Conservation (phyloP, 2,329 filamentous ascomycete genomes). For the Lasiodiplodia hormozganensis region DNA sequence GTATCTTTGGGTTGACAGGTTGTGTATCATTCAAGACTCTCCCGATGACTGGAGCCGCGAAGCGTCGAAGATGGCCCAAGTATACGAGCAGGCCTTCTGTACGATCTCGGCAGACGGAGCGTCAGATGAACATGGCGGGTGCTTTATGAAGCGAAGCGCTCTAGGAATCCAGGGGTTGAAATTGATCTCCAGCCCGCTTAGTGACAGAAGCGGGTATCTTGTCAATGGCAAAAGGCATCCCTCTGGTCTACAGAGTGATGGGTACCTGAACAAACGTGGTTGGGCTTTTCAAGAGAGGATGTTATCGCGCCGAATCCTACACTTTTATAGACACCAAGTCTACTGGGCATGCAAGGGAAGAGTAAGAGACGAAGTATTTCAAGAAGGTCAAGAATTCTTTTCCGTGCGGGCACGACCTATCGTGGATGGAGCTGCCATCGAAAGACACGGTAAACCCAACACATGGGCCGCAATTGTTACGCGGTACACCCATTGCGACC, state of each 20-base stretch:
- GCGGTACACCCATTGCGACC: not conserved
- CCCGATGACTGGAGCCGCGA: not conserved
- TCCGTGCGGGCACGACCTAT: too few relatives aligned
- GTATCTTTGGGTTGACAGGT: not conserved
- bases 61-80: not conserved
- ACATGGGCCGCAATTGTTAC: not conserved
- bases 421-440: not conserved
- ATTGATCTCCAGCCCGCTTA: not conserved
- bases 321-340: not conserved
- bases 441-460: fast-evolving
- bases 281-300: constrained; percentile 27
- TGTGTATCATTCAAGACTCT: constrained; percentile 6
- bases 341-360: constrained; percentile 7
- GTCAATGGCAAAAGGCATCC: fast-evolving
- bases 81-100: not conserved
- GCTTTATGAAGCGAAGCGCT: not conserved
- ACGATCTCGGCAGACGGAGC: not conserved
- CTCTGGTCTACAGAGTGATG: not conserved
- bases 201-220: not conserved
- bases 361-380: not conserved
- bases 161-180: not conserved
- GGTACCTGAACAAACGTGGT: not conserved
- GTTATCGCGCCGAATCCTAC: constrained; percentile 1
- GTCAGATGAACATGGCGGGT: not conserved
- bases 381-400: not conserved